Conservation (phyloP, 768 basidiomycete genomes). For the Termitomyces sp. region DNA sequence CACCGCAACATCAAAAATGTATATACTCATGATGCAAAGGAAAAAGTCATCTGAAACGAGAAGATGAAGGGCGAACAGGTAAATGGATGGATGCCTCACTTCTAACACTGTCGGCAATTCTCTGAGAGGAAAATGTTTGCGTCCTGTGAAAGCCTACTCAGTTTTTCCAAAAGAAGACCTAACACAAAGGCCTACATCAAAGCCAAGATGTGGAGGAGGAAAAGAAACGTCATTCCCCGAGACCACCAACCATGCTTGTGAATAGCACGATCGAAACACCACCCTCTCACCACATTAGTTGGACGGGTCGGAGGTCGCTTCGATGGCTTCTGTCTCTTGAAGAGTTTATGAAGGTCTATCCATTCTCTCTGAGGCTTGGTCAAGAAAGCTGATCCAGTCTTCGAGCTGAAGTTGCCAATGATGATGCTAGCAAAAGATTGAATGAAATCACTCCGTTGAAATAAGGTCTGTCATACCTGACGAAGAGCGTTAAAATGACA, state of each 20-base stretch:
- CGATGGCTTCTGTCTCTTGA: constrained; percentile 82
- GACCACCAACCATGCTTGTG: constrained; percentile 95
- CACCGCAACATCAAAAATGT: constrained; percentile 69
- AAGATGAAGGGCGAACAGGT: not conserved
- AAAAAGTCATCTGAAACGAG: constrained; percentile 64
- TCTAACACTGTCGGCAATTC: constrained; percentile 46
- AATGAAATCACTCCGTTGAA: constrained; percentile 6
- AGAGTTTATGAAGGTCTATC: constrained; percentile 88
- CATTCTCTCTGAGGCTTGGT: constrained; percentile 88
- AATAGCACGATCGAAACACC: constrained; percentile 92
- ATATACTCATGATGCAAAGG: constrained; percentile 64
- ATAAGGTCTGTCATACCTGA: constrained; percentile 52
- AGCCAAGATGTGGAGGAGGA: constrained; percentile 73
- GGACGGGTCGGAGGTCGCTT: constrained; percentile 70
- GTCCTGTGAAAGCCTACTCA: constrained; percentile 46
- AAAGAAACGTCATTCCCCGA: constrained; percentile 69
- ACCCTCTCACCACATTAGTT: constrained; percentile 47
- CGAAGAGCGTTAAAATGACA: constrained; percentile 84
- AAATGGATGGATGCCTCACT: constrained; percentile 35
- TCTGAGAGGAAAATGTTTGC: constrained; percentile 58
- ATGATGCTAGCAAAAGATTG: constrained; percentile 62
- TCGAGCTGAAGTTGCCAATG: constrained; percentile 86
- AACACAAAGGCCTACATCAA: constrained; percentile 58
- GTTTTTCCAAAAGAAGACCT: not conserved
- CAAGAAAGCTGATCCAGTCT: constrained; percentile 81